Conservation (phyloP, 2,329 filamentous ascomycete genomes). For the Fusarium armeniacum region DNA sequence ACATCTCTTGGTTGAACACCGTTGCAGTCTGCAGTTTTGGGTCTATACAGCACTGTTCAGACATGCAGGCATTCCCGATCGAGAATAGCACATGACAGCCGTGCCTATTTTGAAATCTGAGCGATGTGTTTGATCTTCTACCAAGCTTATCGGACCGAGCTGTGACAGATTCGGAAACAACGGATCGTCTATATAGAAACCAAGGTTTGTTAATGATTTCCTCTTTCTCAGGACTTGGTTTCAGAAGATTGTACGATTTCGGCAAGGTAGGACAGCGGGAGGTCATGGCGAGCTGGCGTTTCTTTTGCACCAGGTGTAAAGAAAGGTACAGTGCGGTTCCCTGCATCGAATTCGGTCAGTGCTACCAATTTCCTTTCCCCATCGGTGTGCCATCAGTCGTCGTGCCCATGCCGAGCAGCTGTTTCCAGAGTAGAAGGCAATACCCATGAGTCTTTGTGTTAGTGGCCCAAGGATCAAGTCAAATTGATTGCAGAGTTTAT, state of each 20-base stretch:
- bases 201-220: slow-evolving; percentile 16
- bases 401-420: slow-evolving; percentile 33
- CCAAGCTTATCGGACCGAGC: slow-evolving; percentile 46
- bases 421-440: slow-evolving; percentile 3
- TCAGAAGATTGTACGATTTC: slow-evolving; percentile 52
- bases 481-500: slow-evolving; percentile 2
- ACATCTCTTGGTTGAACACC: slow-evolving; percentile 37
- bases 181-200: slow-evolving; percentile 29
- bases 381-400: slow-evolving; percentile 38
- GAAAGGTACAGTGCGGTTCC: slow-evolving; percentile 44
- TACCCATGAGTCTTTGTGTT: background rate
- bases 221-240: slow-evolving; percentile 44
- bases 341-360: slow-evolving; percentile 50
- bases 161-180: slow-evolving; percentile 39
- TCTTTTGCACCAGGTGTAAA: slow-evolving; percentile 44
- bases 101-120: slow-evolving; percentile 26
- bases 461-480: background rate
- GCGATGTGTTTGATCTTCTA: slow-evolving; percentile 37
- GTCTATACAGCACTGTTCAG: slow-evolving; percentile 31
- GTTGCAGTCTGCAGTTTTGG: slow-evolving; percentile 26
- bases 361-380: slow-evolving; percentile 42
- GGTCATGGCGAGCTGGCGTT: slow-evolving; percentile 48
- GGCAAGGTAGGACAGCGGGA: slow-evolving; percentile 48
- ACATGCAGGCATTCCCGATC: slow-evolving; percentile 10
- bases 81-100: slow-evolving; percentile 25